Conservation (phyloP, 1,139 yeast genomes). For the Hyphopichia wangnamkhiaoensis region DNA sequence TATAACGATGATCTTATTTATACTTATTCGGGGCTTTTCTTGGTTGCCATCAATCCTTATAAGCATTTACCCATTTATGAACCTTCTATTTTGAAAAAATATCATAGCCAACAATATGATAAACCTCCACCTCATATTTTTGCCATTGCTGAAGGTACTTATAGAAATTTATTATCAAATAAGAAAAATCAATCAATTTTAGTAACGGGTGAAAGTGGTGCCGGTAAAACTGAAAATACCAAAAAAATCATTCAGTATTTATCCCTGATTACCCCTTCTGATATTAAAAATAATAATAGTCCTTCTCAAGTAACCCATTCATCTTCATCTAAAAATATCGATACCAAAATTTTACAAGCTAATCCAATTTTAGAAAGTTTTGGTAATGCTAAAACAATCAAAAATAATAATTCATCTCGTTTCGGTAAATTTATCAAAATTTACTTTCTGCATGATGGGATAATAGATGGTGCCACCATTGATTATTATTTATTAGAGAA, state of each 20-base stretch:
- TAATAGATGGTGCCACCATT: conserved; percentile 84
- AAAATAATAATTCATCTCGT: conserved; percentile 93
- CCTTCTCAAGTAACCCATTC: conserved; percentile 19
- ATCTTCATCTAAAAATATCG: conserved; percentile 45
- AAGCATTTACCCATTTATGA: conserved; percentile 74
- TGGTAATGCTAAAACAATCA: conserved; percentile 95
- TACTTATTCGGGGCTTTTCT: conserved; percentile 76
- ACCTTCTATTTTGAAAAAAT: conserved; percentile 53
- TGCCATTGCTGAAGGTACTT: conserved; percentile 89
- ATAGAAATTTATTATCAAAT: conserved; percentile 69
- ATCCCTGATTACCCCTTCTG: conserved; percentile 62
- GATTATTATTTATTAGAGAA: conserved; percentile 95
- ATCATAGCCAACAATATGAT: conserved; percentile 48
- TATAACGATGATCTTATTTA: conserved; percentile 80
- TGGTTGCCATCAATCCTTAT: conserved; percentile 96
- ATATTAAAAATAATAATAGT: conserved; percentile 9
- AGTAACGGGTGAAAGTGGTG: conserved; percentile 98
- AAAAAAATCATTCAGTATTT: conserved; percentile 91
- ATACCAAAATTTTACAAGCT: conserved; percentile 85
- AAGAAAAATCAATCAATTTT: conserved; percentile 83
- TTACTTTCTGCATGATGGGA: conserved; percentile 65
- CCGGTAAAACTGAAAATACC: conserved; percentile 98
- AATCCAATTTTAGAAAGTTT: conserved; percentile 95
- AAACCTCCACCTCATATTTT: conserved; percentile 82
- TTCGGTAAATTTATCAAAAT: conserved; percentile 96